Conservation (phyloP, 371 early-diverging fungal genomes). For the Mucor indicus region DNA sequence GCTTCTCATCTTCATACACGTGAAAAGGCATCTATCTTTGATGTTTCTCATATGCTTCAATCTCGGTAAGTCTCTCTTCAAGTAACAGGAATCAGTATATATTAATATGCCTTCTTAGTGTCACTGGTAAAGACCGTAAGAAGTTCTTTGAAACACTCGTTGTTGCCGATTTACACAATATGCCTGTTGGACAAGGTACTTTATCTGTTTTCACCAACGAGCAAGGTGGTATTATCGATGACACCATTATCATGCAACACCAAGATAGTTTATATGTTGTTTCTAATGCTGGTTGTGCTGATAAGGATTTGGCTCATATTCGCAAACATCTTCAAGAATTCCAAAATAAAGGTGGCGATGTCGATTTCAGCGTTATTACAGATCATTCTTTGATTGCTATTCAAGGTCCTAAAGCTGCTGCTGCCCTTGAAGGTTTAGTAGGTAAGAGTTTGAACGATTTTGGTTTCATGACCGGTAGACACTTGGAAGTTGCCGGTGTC, state of each 20-base stretch:
- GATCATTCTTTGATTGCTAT: slow-evolving; percentile 88
- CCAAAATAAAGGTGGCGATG: slow-evolving; percentile 86
- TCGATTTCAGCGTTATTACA: slow-evolving; percentile 78
- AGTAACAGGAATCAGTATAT: too few relatives aligned
- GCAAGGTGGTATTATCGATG: slow-evolving; percentile 96
- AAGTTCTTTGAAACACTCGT: slow-evolving; percentile 87
- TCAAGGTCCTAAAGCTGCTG: slow-evolving; percentile 83
- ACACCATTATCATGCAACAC: slow-evolving; percentile 92
- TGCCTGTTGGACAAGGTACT: slow-evolving; percentile 80
- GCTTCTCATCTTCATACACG: slow-evolving; percentile 91
- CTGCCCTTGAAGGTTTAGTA: slow-evolving; percentile 54
- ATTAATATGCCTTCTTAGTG: slow-evolving; percentile 36
- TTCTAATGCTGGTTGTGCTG: slow-evolving; percentile 97
- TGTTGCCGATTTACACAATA: slow-evolving; percentile 81
- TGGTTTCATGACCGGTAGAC: slow-evolving; percentile 85
- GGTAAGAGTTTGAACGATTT: slow-evolving; percentile 63
- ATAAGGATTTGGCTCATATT: slow-evolving; percentile 92
- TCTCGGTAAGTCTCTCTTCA: slow-evolving; percentile 59
- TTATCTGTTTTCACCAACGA: slow-evolving; percentile 94
- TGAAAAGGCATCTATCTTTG: slow-evolving; percentile 90
- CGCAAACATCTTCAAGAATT: slow-evolving; percentile 72
- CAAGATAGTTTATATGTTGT: slow-evolving; percentile 85
- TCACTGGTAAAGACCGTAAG: slow-evolving; percentile 85
- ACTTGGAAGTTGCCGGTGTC: slow-evolving; percentile 74
- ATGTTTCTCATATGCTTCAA: slow-evolving; percentile 98